Conservation (phyloP, 805 yeast species). For the Helenozyma baotianmanensis region DNA sequence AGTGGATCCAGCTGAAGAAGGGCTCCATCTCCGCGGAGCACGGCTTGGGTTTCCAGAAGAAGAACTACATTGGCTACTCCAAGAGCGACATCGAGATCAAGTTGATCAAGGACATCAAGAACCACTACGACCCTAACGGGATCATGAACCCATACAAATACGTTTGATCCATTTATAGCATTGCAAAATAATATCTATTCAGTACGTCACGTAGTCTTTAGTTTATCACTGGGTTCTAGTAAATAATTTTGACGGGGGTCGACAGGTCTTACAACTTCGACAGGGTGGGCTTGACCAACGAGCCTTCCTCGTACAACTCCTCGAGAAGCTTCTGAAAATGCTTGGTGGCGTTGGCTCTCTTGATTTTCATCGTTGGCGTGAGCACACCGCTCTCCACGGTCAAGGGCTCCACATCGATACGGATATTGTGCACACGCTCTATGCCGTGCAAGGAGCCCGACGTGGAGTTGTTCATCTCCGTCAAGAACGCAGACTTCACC, state of each 20-base stretch:
- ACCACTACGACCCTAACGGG: slow-evolving; percentile 83
- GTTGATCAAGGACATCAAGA: slow-evolving; percentile 73
- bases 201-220: not conserved
- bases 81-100: slow-evolving; percentile 67
- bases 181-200: not conserved
- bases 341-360: slow-evolving; percentile 32
- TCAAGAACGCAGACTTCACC: slow-evolving; percentile 31
- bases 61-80: slow-evolving; percentile 79
- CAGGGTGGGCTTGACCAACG: slow-evolving; percentile 23
- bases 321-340: slow-evolving; percentile 15
- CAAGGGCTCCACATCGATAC: slow-evolving; percentile 54
- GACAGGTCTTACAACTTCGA: slow-evolving; percentile 17
- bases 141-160: slow-evolving; percentile 95
- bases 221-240: not conserved
- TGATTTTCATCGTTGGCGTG: slow-evolving; percentile 61
- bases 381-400: slow-evolving; percentile 56
- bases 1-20: slow-evolving; percentile 66
- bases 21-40: slow-evolving; percentile 98
- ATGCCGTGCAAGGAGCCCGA: slow-evolving; percentile 48
- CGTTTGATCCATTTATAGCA: slow-evolving; percentile 36
- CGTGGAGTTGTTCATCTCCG: slow-evolving; percentile 34
- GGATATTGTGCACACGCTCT: slow-evolving; percentile 56
- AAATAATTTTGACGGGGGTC: too few relatives aligned
- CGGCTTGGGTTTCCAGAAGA: slow-evolving; percentile 96
- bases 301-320: slow-evolving; percentile 22